Base-by-base conservation (phyloP, 2,329 filamentous ascomycete genomes). In the Trichophyton simii region DNA sequence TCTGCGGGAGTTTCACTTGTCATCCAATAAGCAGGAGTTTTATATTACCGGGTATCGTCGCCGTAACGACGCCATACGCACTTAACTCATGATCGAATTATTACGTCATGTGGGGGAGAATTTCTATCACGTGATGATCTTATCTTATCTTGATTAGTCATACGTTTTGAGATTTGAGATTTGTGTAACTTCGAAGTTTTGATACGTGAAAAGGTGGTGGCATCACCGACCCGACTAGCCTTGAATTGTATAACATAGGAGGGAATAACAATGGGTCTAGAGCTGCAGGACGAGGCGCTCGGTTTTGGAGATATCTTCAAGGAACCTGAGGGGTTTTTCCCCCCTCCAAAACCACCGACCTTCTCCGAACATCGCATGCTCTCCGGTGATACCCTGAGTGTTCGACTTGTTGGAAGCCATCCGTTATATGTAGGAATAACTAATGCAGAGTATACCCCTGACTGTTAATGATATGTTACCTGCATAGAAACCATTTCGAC, bases 391-490 rank as follows among this genome's bases (percentile, higher is more conserved):
- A 77, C 78, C 31, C 77, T 95, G 66, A 83, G 78, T 58, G 82
- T 96, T 65, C 84, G 88, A 68, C 83, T 96, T 11, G 89, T 96
- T 52, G 91, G 91, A 63, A 86, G 89, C 73, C 92, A 88, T 77
- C 89, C 91, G 25, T 82, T 95, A 13, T 95, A 95, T 83, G 83
- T 86, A 82, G 75, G 76, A 61, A 67, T 46, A 31, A 25, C 57
- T 42, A 31, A 31, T 31, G 28, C 42, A 38, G 31, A 57, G 25
- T 28, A 28, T 20, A 28, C 34, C 44, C 18, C 34, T 25, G 11
- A 44, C 61, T 41, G 46, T 28, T 41, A 34, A 41, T 8, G 3
- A 25, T 18, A n/a, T 8, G 31, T 5, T 55, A 25, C 4, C 22
- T 36, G 59, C 28, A 55, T 25, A 54, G 41, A 7, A 1, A 34